These are phyloP conservation scores for Pulveroboletus sp. DNA, from an alignment of 768 basidiomycete genomes.

Conservation along the genomic window DNA sequence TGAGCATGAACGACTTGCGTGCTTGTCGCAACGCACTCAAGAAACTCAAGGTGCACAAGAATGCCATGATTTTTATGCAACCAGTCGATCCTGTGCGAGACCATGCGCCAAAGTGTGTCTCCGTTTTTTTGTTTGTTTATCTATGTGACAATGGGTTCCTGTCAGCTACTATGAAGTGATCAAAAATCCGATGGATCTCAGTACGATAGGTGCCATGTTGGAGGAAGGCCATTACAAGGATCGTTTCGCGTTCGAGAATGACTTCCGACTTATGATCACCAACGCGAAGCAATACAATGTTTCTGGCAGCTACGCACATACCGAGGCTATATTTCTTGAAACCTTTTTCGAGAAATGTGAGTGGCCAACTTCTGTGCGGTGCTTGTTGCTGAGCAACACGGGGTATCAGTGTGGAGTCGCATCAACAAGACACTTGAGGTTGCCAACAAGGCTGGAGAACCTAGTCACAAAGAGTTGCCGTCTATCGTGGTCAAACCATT, in stretches of 20 bases:
- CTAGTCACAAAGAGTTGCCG: conserved; percentile 23
- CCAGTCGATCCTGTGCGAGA: conserved; percentile 98
- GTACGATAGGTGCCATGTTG: conserved; percentile 83
- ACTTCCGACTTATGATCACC: conserved; percentile 82
- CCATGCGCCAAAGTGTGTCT: conserved; percentile 73
- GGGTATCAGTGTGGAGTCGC: conserved; percentile 72
- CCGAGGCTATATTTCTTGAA: conserved; percentile 74
- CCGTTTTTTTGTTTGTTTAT: conserved; percentile 2
- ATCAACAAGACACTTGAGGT: conserved; percentile 82
- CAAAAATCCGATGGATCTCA: conserved; percentile 92
- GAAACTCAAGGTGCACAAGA: conserved; percentile 76
- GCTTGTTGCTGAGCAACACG: conserved; percentile 7
- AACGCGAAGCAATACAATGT: conserved; percentile 89
- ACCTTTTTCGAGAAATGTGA: conserved; percentile 82
- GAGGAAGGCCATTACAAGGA: conserved; percentile 84
- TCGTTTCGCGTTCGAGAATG: conserved; percentile 78
- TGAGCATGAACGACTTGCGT: conserved; percentile 71
- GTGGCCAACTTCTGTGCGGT: conserved; percentile 27
- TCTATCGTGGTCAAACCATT: conserved; percentile 23
- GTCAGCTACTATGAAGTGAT: conserved; percentile 86
- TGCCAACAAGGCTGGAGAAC: conserved; percentile 44
- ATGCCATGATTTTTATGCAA: conserved; percentile 69
- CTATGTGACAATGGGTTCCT: neutral
- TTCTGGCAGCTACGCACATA: conserved; percentile 66
- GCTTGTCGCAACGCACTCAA: conserved; percentile 76